These are phyloP conservation scores for Aspergillus homomorphus DNA, from an alignment of 495 filamentous ascomycete species.

Conservation along the genomic window DNA sequence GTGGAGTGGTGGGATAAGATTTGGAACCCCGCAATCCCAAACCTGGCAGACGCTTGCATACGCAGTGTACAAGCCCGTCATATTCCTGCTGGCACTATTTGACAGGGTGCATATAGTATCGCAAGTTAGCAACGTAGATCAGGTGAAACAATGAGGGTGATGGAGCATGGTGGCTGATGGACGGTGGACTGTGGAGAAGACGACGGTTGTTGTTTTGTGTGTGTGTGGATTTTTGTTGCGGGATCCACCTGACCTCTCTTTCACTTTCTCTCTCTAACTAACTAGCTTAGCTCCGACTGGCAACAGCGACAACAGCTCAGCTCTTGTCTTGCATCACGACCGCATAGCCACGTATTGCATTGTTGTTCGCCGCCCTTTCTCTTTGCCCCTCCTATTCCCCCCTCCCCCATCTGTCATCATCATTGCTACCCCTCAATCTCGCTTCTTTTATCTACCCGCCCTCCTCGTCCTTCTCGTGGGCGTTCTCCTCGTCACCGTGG, in stretches of 20 bases:
- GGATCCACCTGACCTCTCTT: neutral
- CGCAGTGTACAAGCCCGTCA: too few species aligned
- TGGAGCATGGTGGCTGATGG: too few species aligned
- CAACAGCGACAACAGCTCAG: neutral
- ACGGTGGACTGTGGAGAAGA: too few species aligned
- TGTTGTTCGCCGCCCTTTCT: neutral
- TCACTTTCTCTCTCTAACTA: neutral
- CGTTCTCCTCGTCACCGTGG: conserved; percentile 68
- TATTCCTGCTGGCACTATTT: too few species aligned
- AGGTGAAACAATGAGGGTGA: too few species aligned
- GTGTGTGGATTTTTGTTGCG: neutral
- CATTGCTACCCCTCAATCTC: conserved; percentile 22
- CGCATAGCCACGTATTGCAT: conserved; percentile 1
- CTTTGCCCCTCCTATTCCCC: neutral
- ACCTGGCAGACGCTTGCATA: too few species aligned
- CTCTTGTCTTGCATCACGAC: conserved; percentile 1
- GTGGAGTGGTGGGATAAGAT: too few species aligned
- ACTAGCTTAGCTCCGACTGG: neutral
- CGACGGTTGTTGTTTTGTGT: neutral
- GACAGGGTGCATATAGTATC: too few species aligned
- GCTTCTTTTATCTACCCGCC: conserved; percentile 47
- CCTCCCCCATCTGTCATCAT: conserved; percentile 4
- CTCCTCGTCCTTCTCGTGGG: conserved; percentile 61
- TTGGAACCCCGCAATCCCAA: too few species aligned
- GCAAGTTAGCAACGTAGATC: too few species aligned